Base-by-base conservation (phyloP, 2,329 filamentous ascomycete genomes). In the Alternaria viburni region DNA sequence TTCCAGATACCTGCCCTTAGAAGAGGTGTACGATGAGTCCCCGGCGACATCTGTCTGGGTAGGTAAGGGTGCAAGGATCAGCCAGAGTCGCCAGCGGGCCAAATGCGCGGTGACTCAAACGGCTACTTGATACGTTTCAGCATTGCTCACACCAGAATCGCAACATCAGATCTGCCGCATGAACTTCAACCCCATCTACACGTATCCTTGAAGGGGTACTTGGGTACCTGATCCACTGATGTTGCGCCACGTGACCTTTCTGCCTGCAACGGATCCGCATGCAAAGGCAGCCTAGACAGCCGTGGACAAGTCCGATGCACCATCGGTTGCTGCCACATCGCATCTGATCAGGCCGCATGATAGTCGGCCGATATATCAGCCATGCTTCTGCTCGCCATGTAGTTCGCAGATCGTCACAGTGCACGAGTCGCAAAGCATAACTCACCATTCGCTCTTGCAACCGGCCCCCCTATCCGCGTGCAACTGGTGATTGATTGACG, bases 391-490 rank as follows among this genome's bases (percentile, higher is more conserved):
- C 51, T 56, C 46, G 19, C 26, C 50, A 74, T 72, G 73, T 69
- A 70, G 64, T 54, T 59, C 43, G 32, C 25, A 47, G 21, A 32
- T 58, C 45, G 43, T 26, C 51, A 11, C 44, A 21, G 60, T 46
- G 49, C 59, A 64, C 64, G 58, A 63, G 47, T 66, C 64, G 61
- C 49, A 54, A 55, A 44, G 50, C 15, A 54, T 28, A 52, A 51
- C 46, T 55, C 54, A 44, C 41, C 57, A 59, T 54, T 43, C 52
- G 52, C 43, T 50, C 12, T 57, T 43, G 25, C 50, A 57, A 49
- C 54, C 60, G 60, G 49, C 62, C 61, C 67, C 73, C 70, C 61
- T 70, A 67, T 72, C 64, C 67, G 67, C 67, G 66, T 74, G 67
- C 64, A 60, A 68, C 64, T 67, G 59, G 66, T 66, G 68, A 57